Conservation (phyloP, 176 grass and related monocot genomes). For the Poa annua region DNA sequence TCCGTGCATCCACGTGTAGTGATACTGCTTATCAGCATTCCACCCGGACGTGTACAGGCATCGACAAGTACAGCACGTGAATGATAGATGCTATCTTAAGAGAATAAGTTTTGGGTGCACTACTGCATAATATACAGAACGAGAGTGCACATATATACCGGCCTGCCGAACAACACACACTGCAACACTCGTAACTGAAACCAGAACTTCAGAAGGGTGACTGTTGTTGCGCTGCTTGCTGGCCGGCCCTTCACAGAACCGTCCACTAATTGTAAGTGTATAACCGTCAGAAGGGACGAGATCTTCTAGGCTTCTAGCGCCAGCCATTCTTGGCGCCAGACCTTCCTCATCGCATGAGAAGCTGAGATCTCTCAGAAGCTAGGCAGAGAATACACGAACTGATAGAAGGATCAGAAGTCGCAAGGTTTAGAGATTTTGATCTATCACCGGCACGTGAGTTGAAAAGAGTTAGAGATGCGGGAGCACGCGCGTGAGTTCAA, state of each 20-base stretch:
- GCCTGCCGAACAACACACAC: background rate
- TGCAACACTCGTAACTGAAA: background rate
- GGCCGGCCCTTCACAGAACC: background rate
- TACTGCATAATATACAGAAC: background rate
- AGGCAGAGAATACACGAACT: too few species aligned
- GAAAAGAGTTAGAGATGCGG: too few species aligned
- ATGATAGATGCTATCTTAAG: background rate
- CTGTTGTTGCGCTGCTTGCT: background rate
- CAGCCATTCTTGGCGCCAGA: background rate
- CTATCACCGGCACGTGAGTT: too few species aligned
- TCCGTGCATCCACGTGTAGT: slow-evolving; percentile 40
- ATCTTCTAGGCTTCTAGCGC: background rate
- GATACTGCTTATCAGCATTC: slow-evolving; percentile 32
- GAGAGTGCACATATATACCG: too few species aligned
- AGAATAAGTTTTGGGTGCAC: background rate
- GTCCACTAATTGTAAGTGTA: too few species aligned
- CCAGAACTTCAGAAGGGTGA: background rate
- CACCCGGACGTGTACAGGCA: background rate
- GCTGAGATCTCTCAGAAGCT: too few species aligned
- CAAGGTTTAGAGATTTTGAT: too few species aligned
- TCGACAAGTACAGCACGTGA: background rate
- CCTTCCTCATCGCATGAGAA: background rate
- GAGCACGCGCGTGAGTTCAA: too few species aligned
- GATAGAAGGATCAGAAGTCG: too few species aligned
- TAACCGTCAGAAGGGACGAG: background rate